phyloP scores from a whole-genome alignment of 371 early-diverging fungal species.

The Lichtheimia corymbifera region DNA sequence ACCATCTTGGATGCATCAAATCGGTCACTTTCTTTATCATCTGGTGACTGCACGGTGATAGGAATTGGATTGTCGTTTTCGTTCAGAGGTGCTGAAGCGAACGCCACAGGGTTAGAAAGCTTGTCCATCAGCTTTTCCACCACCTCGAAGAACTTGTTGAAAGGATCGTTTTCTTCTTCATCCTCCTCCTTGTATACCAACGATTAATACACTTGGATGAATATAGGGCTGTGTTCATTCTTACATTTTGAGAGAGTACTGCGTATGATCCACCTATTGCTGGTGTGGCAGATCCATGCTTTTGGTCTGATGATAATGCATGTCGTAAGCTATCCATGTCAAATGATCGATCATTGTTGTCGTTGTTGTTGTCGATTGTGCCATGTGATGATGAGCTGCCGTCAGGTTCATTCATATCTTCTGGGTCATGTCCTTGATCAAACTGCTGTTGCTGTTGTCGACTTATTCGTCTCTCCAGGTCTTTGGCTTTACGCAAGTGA shows the following conservation, averaged over 20 bases:
- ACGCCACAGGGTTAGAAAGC: constrained; percentile 75
- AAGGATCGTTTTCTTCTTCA: constrained; percentile 65
- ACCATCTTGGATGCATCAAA: constrained; percentile 33
- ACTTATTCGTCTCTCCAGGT: constrained; percentile 23
- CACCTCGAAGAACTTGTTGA: constrained; percentile 81
- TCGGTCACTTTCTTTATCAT: constrained; percentile 7
- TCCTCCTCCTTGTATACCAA: constrained; percentile 15
- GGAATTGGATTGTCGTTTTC: constrained; percentile 48
- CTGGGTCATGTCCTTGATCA: neutral
- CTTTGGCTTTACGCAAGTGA: constrained; percentile 40
- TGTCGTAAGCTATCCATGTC: constrained; percentile 19
- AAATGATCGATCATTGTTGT: neutral
- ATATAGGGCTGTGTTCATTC: neutral
- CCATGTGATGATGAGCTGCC: too few relatives aligned
- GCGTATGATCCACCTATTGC: constrained; percentile 37
- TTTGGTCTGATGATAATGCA: constrained; percentile 12
- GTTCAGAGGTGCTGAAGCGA: constrained; percentile 70
- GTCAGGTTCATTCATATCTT: neutral
- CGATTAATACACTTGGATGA: neutral
- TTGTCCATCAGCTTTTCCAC: constrained; percentile 75
- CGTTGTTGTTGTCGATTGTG: neutral
- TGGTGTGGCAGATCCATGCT: constrained; percentile 11
- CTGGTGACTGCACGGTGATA: neutral
- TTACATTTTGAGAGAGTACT: constrained; percentile 15
- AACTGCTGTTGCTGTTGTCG: constrained; percentile 10